Evolutionary conservation across 495 filamentous ascomycete genomes (phyloP).

Genomic region (Trichoderma erinaceum): DNA sequence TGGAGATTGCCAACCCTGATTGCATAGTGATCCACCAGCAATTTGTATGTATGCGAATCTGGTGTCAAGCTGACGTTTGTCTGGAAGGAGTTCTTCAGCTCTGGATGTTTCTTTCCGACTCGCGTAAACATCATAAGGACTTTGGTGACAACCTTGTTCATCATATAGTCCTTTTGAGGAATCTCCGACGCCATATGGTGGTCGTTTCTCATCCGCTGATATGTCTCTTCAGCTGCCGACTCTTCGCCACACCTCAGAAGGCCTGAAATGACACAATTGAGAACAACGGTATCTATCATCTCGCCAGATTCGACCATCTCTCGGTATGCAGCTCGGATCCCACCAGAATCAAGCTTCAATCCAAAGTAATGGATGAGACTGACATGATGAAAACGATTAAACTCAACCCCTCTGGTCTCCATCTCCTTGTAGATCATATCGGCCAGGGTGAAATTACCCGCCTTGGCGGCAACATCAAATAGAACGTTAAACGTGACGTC

Average conservation of each 20-base stretch:
- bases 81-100: slow-evolving; percentile 44
- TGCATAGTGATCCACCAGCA: slow-evolving; percentile 54
- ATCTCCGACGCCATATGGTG: slow-evolving; percentile 27
- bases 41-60: slow-evolving; percentile 56
- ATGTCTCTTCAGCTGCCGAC: slow-evolving; percentile 66
- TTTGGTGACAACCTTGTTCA: slow-evolving; percentile 48
- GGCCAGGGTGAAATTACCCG: slow-evolving; percentile 72
- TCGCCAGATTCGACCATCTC: slow-evolving; percentile 74
- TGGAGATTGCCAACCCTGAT: slow-evolving; percentile 50
- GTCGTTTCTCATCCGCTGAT: slow-evolving; percentile 72
- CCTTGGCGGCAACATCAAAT: slow-evolving; percentile 80
- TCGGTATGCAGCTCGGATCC: slow-evolving; percentile 63
- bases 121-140: slow-evolving; percentile 48
- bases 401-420: slow-evolving; percentile 53
- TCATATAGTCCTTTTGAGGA: slow-evolving; percentile 37
- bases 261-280: slow-evolving; percentile 78
- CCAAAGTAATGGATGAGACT: slow-evolving; percentile 79
- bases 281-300: slow-evolving; percentile 77
- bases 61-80: slow-evolving; percentile 51
- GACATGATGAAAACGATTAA: slow-evolving; percentile 70
- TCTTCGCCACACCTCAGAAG: slow-evolving; percentile 68
- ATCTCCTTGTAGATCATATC: slow-evolving; percentile 83
- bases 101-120: slow-evolving; percentile 35
- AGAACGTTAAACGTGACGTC: slow-evolving; percentile 83
- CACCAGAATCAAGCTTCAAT: slow-evolving; percentile 58